These are phyloP conservation scores for Colletotrichum destructivum DNA, from an alignment of 2,329 filamentous ascomycete species.

Conservation along the genomic window DNA sequence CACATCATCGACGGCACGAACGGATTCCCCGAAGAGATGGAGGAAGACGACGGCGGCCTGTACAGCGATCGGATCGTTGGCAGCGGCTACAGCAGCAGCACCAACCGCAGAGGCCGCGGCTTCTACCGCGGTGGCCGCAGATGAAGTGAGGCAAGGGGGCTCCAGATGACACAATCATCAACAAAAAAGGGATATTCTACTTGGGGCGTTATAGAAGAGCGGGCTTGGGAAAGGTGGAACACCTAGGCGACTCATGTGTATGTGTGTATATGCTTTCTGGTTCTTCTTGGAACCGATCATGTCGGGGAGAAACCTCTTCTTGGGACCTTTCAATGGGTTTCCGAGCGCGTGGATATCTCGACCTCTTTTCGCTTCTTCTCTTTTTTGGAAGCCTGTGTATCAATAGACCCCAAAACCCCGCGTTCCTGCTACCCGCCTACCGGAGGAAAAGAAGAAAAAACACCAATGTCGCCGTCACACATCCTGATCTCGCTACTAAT, in stretches of 20 bases:
- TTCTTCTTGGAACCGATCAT: not conserved
- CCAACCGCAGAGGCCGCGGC: slow-evolving; percentile 45
- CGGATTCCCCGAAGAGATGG: slow-evolving; percentile 68
- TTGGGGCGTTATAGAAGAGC: slow-evolving; percentile 9
- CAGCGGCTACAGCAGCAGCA: slow-evolving; percentile 7
- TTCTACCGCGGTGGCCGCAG: slow-evolving; percentile 33
- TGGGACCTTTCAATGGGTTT: not conserved
- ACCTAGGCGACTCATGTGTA: slow-evolving; percentile 13
- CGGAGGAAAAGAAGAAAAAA: not conserved
- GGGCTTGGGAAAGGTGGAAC: slow-evolving; percentile 6
- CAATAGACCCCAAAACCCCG: not conserved
- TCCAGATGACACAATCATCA: not conserved
- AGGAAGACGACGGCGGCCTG: slow-evolving; percentile 55
- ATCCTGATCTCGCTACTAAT: not conserved
- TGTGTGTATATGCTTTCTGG: not conserved
- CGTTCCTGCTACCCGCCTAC: not conserved
- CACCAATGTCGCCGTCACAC: not conserved
- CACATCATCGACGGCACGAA: slow-evolving; percentile 67
- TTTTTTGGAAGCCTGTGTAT: slow-evolving; percentile 1
- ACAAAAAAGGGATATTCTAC: not conserved
- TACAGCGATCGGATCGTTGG: slow-evolving; percentile 66
- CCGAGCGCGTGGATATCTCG: not conserved
- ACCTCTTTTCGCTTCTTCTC: not conserved
- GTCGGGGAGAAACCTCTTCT: not conserved
- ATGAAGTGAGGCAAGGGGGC: not conserved